A percentile compares a stretch with the other conserved stretches of the same genome.
These are phyloP conservation scores for Globisporangium radiosum DNA, from an alignment of 352 stramenopile species.

Conservation along the genomic window DNA sequence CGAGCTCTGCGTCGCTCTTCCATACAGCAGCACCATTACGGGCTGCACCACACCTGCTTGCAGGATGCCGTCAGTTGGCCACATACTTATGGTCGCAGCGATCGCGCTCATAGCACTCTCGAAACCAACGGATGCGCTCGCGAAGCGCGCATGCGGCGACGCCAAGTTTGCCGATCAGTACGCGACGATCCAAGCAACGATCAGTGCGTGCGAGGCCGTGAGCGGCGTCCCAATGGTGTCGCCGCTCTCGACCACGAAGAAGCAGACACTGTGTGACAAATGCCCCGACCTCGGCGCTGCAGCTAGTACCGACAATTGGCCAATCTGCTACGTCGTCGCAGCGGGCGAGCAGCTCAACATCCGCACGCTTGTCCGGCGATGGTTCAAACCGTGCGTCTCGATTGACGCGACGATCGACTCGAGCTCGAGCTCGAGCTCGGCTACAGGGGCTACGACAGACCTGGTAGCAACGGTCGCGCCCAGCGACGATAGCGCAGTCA, in stretches of 20 bases:
- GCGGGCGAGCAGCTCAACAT: not conserved
- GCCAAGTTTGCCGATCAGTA: not conserved
- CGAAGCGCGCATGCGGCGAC: not conserved
- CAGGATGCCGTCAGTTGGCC: not conserved
- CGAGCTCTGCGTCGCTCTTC: no score
- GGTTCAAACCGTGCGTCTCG: not conserved
- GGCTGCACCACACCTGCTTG: no score
- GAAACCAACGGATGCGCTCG: not conserved
- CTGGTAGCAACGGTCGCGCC: not conserved
- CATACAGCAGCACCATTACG: no score
- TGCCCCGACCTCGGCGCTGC: not conserved
- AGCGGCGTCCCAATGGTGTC: slow-evolving; percentile 1
- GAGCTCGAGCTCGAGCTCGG: not conserved
- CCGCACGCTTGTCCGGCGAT: not conserved
- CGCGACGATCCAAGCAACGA: not conserved
- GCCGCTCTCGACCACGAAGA: slow-evolving; percentile 1
- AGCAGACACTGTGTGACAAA: not conserved
- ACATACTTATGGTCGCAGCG: not conserved
- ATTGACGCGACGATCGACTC: not conserved
- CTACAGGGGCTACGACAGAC: no score
- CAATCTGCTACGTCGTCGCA: not conserved
- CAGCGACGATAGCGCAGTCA: not conserved
- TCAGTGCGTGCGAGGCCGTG: not conserved
- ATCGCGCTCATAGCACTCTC: not conserved
- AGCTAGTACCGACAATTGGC: not conserved